phyloP scores from a whole-genome alignment of 192 early-diverging fungal species.

The Umbelopsis isabellina region DNA sequence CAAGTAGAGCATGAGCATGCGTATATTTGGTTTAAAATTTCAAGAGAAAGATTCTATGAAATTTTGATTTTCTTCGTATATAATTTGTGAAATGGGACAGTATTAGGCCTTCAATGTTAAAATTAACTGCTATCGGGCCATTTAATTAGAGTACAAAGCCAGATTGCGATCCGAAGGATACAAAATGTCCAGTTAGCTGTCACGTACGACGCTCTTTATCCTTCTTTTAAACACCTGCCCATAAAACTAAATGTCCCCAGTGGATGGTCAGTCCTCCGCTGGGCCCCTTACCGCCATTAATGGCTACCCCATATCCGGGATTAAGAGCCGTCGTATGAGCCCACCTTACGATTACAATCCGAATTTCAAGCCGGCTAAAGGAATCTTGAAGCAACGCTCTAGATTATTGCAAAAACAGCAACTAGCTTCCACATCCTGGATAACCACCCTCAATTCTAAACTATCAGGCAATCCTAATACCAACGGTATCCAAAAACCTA shows the following conservation, averaged over 20 bases:
- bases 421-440: slow-evolving; percentile 11
- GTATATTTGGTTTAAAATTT: too few relatives aligned
- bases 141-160: too few relatives aligned
- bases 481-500: not conserved
- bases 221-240: not conserved
- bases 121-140: too few relatives aligned
- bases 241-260: slow-evolving; percentile 2
- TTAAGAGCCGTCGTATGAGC: not conserved
- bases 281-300: not conserved
- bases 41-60: too few relatives aligned
- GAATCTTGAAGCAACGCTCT: slow-evolving; percentile 8
- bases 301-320: not conserved
- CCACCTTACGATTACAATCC: slow-evolving; percentile 17
- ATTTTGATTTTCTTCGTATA: too few relatives aligned
- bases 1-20: too few relatives aligned
- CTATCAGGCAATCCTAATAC: not conserved
- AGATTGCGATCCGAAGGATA: too few relatives aligned
- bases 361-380: slow-evolving; percentile 12
- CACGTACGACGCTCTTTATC: not conserved
- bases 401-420: slow-evolving; percentile 3
- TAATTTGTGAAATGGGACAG: too few relatives aligned
- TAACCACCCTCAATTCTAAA: slow-evolving; percentile 12
- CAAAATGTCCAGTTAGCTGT: not conserved
- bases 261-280: slow-evolving; percentile 21
- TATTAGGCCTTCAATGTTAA: too few relatives aligned